These are phyloP conservation scores for Rhizopogon vesiculosus DNA, from an alignment of 768 basidiomycete species.

Conservation along the genomic window DNA sequence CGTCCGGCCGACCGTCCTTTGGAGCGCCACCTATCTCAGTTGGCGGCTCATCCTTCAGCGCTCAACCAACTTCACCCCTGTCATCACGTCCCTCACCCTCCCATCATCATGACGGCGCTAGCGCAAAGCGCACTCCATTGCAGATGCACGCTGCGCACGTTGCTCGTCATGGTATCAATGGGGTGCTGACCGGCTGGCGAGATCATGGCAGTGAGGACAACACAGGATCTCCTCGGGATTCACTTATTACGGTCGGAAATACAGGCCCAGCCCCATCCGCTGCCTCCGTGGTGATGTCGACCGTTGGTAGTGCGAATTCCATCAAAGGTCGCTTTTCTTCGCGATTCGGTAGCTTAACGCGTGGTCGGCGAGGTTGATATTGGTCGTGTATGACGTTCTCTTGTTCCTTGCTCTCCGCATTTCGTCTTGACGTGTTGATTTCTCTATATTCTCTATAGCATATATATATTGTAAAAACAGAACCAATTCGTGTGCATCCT, in stretches of 20 bases:
- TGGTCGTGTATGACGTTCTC: slow-evolving; percentile 5
- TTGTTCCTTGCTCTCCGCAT: slow-evolving; percentile 7
- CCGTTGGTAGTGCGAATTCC: slow-evolving; percentile 60
- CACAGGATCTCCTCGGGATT: slow-evolving; percentile 62
- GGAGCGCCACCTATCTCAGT: slow-evolving; percentile 46
- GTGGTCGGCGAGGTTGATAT: slow-evolving; percentile 31
- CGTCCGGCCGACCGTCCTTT: slow-evolving; percentile 40
- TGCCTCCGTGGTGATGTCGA: slow-evolving; percentile 58
- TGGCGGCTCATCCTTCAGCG: slow-evolving; percentile 38
- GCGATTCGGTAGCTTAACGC: slow-evolving; percentile 69
- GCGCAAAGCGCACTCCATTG: slow-evolving; percentile 63
- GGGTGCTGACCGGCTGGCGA: slow-evolving; percentile 72
- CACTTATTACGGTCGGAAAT: slow-evolving; percentile 69
- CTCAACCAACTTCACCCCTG: slow-evolving; percentile 39
- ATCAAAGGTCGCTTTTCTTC: slow-evolving; percentile 66
- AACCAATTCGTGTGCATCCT: too few species aligned
- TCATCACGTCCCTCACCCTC: slow-evolving; percentile 19
- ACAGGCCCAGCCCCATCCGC: slow-evolving; percentile 37
- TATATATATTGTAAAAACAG: too few species aligned
- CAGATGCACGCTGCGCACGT: slow-evolving; percentile 80
- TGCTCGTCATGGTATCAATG: slow-evolving; percentile 78
- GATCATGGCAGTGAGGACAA: slow-evolving; percentile 43
- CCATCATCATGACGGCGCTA: slow-evolving; percentile 7
- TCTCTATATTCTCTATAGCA: too few species aligned
- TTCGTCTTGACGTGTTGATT: background rate